A percentile compares a stretch with the other conserved stretches of the same genome.
Evolutionary conservation across 2,329 filamentous ascomycete species (phyloP).

Genomic region (Coniosporium tulheliwenetii): DNA sequence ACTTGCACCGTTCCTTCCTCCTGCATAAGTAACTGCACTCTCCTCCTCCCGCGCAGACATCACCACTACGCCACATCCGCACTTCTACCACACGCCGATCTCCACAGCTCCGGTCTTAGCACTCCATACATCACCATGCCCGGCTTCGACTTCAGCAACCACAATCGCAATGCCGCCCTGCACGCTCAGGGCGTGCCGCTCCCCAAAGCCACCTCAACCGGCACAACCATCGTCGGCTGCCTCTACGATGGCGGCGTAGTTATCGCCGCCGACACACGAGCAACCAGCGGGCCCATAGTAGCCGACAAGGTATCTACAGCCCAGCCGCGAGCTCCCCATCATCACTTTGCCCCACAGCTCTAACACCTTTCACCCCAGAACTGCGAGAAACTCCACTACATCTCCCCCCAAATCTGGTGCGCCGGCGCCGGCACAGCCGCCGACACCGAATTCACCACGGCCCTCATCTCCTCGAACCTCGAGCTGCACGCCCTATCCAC

Average conservation of each 20-base stretch:
- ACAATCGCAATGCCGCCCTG: conserved; percentile 95
- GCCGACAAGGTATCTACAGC: conserved; percentile 63
- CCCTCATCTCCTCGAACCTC: conserved; percentile 95
- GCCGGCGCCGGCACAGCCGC: conserved; percentile 94
- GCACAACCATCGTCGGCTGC: conserved; percentile 96
- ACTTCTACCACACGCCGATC: not conserved
- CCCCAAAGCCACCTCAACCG: conserved; percentile 95
- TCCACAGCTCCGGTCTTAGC: not conserved
- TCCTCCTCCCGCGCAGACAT: too few relatives aligned
- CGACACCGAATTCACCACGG: conserved; percentile 97
- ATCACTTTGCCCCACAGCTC: not conserved
- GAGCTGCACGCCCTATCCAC: conserved; percentile 95
- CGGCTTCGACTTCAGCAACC: conserved; percentile 98
- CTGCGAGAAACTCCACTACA: conserved; percentile 99
- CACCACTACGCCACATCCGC: not conserved
- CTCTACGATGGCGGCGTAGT: conserved; percentile 94
- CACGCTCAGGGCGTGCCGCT: conserved; percentile 87
- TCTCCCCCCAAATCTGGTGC: conserved; percentile 97
- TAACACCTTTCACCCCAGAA: conserved; percentile 38
- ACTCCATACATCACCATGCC: conserved; percentile 43
- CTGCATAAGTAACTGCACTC: too few relatives aligned
- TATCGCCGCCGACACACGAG: conserved; percentile 95
- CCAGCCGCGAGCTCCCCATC: not conserved
- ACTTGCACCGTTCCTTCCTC: too few relatives aligned
- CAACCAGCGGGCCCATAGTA: conserved; percentile 92